Conservation (phyloP, 495 filamentous ascomycete genomes). For the Hypoxylon trugodes region DNA sequence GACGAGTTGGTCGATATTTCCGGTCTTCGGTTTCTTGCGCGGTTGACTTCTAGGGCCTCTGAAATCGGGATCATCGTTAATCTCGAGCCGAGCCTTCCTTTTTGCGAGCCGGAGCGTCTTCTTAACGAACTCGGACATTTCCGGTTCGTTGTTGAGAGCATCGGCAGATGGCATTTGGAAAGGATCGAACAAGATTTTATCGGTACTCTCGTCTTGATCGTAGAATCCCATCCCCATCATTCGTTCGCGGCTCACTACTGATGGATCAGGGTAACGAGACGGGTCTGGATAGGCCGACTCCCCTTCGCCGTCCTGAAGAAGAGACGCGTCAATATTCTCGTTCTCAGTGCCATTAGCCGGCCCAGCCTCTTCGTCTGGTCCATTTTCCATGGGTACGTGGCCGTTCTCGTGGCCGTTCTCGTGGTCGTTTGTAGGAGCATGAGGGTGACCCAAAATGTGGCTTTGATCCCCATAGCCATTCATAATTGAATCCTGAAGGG, state of each 20-base stretch:
- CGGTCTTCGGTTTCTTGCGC: constrained; percentile 49
- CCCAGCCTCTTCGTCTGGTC: constrained; percentile 19
- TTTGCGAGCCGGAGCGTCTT: constrained; percentile 57
- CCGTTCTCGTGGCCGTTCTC: constrained; percentile 11
- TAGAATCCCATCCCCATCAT: constrained; percentile 66
- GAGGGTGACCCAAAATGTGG: constrained; percentile 30
- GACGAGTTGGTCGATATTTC: constrained; percentile 43
- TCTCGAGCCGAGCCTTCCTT: constrained; percentile 54
- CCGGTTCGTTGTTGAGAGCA: constrained; percentile 50
- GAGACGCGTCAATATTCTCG: constrained; percentile 44
- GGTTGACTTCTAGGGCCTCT: constrained; percentile 45
- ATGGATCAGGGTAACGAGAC: constrained; percentile 59
- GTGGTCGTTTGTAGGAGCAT: background rate
- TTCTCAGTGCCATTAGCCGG: too few relatives aligned
- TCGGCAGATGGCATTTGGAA: constrained; percentile 56
- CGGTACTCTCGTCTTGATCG: constrained; percentile 60
- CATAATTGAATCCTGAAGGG: constrained; percentile 46
- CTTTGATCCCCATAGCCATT: constrained; percentile 48
- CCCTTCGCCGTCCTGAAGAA: constrained; percentile 38
- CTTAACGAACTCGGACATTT: constrained; percentile 56
- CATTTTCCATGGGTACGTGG: constrained; percentile 10
- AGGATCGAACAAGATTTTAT: constrained; percentile 59
- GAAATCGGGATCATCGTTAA: constrained; percentile 59
- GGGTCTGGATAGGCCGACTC: constrained; percentile 41
- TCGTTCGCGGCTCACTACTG: constrained; percentile 50